Percentiles rank a stretch among this genome's conserved stretches.
Evolutionary conservation across 352 stramenopile species (phyloP).

Genomic region (Phytophthora cactorum): DNA sequence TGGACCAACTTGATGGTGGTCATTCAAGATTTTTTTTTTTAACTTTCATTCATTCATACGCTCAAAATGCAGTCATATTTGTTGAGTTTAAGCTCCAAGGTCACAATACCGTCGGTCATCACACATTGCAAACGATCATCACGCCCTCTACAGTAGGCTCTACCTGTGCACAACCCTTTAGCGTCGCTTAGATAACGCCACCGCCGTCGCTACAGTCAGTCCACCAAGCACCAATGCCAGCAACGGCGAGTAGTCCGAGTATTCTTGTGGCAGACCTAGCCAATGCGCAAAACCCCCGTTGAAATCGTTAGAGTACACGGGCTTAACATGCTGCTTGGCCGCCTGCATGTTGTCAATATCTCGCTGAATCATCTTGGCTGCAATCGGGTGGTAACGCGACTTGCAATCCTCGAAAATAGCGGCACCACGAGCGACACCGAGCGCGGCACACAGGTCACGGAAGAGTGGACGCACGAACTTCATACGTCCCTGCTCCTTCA

Average conservation of each 20-base stretch:
- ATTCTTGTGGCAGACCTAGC: slow-evolving; percentile 38
- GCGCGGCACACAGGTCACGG: slow-evolving; percentile 47
- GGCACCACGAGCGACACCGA: slow-evolving; percentile 26
- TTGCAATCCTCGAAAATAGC: slow-evolving; percentile 53
- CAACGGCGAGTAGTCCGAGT: slow-evolving; percentile 38
- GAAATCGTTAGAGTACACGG: slow-evolving; percentile 26
- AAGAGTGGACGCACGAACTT: slow-evolving; percentile 75
- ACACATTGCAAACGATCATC: no score
- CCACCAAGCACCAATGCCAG: slow-evolving; percentile 28
- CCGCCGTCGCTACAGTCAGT: slow-evolving; percentile 17
- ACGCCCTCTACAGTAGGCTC: background rate
- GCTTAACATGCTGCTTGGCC: slow-evolving; percentile 8
- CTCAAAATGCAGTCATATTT: no score
- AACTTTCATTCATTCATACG: no score
- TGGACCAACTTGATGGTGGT: no score
- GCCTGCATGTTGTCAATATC: slow-evolving; percentile 38
- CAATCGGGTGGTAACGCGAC: slow-evolving; percentile 67
- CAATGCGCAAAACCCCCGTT: slow-evolving; percentile 35
- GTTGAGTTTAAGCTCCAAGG: no score
- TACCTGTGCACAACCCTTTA: slow-evolving; percentile 14
- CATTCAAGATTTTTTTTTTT: no score
- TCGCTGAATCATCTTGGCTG: slow-evolving; percentile 69
- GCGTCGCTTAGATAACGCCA: slow-evolving; percentile 36
- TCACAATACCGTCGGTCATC: no score
- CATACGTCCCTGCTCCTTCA: slow-evolving; percentile 72